These are phyloP conservation scores for Boletellus sp. DNA, from an alignment of 768 basidiomycete species.

Conservation along the genomic window DNA sequence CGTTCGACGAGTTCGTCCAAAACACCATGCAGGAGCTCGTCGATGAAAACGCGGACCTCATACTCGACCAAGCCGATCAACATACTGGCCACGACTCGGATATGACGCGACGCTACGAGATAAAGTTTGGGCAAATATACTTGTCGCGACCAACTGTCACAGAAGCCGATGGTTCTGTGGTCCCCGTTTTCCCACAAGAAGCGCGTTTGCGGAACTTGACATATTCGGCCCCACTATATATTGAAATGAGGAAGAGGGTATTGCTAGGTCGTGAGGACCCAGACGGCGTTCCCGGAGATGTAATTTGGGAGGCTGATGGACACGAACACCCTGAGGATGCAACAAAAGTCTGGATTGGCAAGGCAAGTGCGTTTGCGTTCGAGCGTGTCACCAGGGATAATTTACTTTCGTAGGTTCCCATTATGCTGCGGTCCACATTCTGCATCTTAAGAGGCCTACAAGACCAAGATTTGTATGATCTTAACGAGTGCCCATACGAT, in stretches of 20 bases:
- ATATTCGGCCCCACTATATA: slow-evolving; percentile 92
- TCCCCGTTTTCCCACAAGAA: slow-evolving; percentile 95
- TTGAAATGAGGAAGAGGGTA: slow-evolving; percentile 91
- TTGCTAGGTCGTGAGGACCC: slow-evolving; percentile 77
- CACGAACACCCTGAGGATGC: slow-evolving; percentile 59
- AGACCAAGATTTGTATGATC: slow-evolving; percentile 79
- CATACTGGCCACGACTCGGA: slow-evolving; percentile 84
- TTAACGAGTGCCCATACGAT: slow-evolving; percentile 98
- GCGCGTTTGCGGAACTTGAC: slow-evolving; percentile 92
- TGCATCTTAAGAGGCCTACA: slow-evolving; percentile 82
- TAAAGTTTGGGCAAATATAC: slow-evolving; percentile 97
- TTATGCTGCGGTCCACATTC: slow-evolving; percentile 95
- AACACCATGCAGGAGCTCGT: slow-evolving; percentile 99
- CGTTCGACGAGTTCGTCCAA: slow-evolving; percentile 98
- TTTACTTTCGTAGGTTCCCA: slow-evolving; percentile 67
- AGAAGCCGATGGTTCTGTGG: slow-evolving; percentile 91
- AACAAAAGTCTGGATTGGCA: slow-evolving; percentile 92
- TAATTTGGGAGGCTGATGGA: slow-evolving; percentile 73
- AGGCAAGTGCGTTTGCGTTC: slow-evolving; percentile 46
- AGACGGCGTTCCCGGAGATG: slow-evolving; percentile 75
- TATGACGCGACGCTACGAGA: slow-evolving; percentile 90
- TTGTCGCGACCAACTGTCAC: slow-evolving; percentile 92
- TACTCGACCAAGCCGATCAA: slow-evolving; percentile 94
- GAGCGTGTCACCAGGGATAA: slow-evolving; percentile 12
- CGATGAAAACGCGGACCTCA: slow-evolving; percentile 93